A percentile compares a stretch with the other conserved stretches of the same genome.
Conservation (phyloP, 1,139 yeast species). For the Taphrina pruni region DNA sequence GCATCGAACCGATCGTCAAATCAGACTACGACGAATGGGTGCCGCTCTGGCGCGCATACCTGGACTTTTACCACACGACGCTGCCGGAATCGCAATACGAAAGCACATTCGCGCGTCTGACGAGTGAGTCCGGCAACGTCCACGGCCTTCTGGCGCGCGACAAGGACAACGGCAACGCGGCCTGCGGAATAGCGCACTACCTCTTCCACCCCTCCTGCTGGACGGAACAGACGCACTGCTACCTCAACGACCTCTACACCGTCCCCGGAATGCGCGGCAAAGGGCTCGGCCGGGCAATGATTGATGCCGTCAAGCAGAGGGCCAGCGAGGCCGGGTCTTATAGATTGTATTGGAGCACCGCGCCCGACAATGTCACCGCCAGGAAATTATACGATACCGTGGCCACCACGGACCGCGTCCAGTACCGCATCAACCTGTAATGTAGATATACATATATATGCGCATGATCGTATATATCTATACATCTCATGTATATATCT, state of each 20-base stretch:
- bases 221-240: constrained; percentile 46
- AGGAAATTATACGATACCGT: constrained; percentile 20
- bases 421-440: constrained; percentile 22
- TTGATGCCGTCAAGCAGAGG: constrained; percentile 26
- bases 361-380: constrained; percentile 25
- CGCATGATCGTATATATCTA: background rate
- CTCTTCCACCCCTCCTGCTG: constrained; percentile 46
- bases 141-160: constrained; percentile 15
- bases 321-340: constrained; percentile 11
- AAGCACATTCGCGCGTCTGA: constrained; percentile 21
- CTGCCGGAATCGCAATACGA: constrained; percentile 23
- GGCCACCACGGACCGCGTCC: constrained; percentile 33
- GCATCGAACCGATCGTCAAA: background rate
- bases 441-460: background rate
- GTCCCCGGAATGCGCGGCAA: constrained; percentile 44
- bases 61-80: constrained; percentile 25
- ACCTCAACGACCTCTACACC: constrained; percentile 47
- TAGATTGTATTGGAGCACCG: constrained; percentile 34
- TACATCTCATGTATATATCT: background rate
- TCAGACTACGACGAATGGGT: constrained; percentile 25
- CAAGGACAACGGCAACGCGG: background rate
- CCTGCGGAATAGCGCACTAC: constrained; percentile 46
- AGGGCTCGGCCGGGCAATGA: constrained; percentile 44
- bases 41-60: constrained; percentile 17
- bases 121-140: constrained; percentile 13